Evolutionary conservation across 164 flowering plant genomes (phyloP), one percentile per base, ranked within the genome.

Genomic region (Vitis riparia): DNA sequence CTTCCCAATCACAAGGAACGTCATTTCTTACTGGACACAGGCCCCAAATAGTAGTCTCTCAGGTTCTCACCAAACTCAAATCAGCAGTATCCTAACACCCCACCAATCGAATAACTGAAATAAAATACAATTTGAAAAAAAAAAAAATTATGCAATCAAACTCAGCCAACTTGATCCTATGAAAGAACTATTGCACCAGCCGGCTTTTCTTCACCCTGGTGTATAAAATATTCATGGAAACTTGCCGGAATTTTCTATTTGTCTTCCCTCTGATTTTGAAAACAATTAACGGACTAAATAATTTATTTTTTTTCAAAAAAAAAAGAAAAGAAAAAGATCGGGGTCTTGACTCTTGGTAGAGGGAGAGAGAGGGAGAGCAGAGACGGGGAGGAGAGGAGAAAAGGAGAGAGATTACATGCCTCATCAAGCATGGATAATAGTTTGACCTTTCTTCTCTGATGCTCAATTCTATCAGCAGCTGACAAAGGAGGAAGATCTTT

Each of bases 341-440:
- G 29, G 57, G 50, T 53, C 48, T 49, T 63, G 70, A 68, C 66
- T 57, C 71, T 69, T 65, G 58, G 27, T 23, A 23, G 27, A 23
- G 27, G 27, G 27, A 23, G 27, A 23, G 27, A 23, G 27, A 59
- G 51, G 71, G 55, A 68, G 53, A 62, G 68, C 60, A 69, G 55
- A 47, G 16, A 29, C 64, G 51, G 53, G 52, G 59, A 71, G 60
- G 11, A 66, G 73, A 62, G 63, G 69, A 66, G 77, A 70, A n/a
- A 68, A 74, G 63, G 73, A 74, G 71, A 69, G 68, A 63, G 66
- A 65, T 16, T 72, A 85, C 93, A 61, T 89, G 80, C 98, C 98
- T 93, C 98, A 74, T 93, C 97, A 81, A 91, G 89, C 92, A 93
- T 91, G 67, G 95, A 74, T 59, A 90, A 60, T 2, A 93, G 85